Evolutionary conservation across 225 moss, liverwort and hornwort species (phyloP).

Genomic region (Marchantia polymorpha): DNA sequence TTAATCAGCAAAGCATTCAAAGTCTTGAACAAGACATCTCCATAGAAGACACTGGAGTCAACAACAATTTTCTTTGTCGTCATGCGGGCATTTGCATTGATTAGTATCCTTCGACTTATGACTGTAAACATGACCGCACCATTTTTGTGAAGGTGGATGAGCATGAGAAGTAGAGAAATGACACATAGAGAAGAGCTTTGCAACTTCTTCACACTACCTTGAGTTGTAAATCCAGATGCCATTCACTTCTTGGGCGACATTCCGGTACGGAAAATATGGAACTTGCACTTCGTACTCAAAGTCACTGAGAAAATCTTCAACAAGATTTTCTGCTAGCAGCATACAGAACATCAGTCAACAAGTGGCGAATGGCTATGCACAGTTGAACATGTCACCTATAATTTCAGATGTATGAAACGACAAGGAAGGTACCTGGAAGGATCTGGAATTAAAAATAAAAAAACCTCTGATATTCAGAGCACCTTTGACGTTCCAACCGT

Average conservation of each 20-base stretch:
- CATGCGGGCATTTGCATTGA: too few species aligned
- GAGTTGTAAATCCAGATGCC: conserved; percentile 94
- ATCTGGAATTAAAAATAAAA: too few species aligned
- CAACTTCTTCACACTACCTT: conserved; percentile 88
- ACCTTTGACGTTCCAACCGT: too few species aligned
- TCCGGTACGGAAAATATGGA: conserved; percentile 86
- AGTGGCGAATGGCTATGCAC: not conserved
- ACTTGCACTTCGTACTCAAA: conserved; percentile 96
- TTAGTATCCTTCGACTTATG: too few species aligned
- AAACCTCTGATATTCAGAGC: too few species aligned
- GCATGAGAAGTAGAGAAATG: not conserved
- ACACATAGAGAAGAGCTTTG: conserved; percentile 82
- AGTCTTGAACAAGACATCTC: too few species aligned
- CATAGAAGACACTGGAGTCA: too few species aligned
- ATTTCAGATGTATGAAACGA: not conserved
- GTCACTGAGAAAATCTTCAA: conserved; percentile 82
- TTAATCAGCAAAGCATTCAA: too few species aligned
- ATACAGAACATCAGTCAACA: too few species aligned
- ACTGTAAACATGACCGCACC: not conserved
- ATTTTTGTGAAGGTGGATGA: not conserved
- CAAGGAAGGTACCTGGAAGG: too few species aligned
- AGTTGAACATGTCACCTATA: not conserved
- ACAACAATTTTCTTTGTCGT: too few species aligned
- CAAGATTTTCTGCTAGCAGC: conserved; percentile 66
- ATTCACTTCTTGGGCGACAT: conserved; percentile 83